These are phyloP conservation scores for Fusarium graminum DNA, from an alignment of 2,329 filamentous ascomycete genomes.

Conservation along the genomic window DNA sequence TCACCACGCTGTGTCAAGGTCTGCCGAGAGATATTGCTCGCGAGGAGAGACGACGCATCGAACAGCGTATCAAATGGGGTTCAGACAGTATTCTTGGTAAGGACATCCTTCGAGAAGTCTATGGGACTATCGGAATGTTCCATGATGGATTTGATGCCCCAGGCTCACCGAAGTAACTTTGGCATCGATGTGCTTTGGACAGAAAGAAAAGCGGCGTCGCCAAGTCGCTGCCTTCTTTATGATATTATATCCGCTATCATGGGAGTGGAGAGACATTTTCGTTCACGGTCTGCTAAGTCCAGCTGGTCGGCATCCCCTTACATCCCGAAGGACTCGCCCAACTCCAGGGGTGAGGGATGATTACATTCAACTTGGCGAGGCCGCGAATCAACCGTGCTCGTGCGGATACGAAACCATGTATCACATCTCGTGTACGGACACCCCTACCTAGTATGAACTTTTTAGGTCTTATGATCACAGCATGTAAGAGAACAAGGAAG, in stretches of 20 bases:
- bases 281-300: constrained; percentile 33
- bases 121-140: constrained; percentile 39
- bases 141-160: constrained; percentile 26
- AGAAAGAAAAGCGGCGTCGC: background rate
- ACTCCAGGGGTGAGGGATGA: constrained; percentile 5
- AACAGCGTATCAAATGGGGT: constrained; percentile 51
- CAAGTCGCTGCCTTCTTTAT: background rate
- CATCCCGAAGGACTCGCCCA: background rate
- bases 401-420: constrained; percentile 12
- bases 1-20: constrained; percentile 46
- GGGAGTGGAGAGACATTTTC: background rate
- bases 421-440: background rate
- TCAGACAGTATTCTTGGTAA: constrained; percentile 45
- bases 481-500: constrained; percentile 3
- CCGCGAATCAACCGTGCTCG: constrained; percentile 10
- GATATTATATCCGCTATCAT: background rate
- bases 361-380: background rate
- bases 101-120: constrained; percentile 46
- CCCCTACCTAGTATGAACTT: background rate
- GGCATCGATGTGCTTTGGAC: background rate
- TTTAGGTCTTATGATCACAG: background rate
- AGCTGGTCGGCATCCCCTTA: constrained; percentile 33
- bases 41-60: constrained; percentile 45
- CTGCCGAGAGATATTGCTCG: constrained; percentile 51
- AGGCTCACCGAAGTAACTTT: constrained; percentile 11